Percentiles rank a stretch among this genome's conserved stretches.
phyloP scores from a whole-genome alignment of 495 filamentous ascomycete genomes.

The Cercophora scortea region DNA sequence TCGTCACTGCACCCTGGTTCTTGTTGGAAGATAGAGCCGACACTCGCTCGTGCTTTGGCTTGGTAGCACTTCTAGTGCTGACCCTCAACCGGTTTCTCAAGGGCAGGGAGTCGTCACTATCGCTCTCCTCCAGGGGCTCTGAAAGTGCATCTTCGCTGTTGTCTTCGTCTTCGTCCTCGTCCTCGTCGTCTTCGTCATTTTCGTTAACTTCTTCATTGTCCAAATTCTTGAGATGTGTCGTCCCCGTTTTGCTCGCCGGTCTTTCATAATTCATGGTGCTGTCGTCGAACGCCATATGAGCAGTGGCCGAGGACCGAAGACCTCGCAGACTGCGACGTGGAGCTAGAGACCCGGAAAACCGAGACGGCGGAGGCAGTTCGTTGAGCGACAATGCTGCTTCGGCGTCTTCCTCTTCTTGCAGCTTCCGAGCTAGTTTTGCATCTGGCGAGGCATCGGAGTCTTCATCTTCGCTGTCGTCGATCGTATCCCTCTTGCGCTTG shows the following conservation, averaged over 20 bases:
- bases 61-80: not conserved
- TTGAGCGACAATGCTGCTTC: not conserved
- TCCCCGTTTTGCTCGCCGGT: not conserved
- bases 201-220: no score
- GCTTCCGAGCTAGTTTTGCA: conserved; percentile 46
- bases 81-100: conserved; percentile 1
- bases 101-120: conserved; percentile 6
- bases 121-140: conserved; percentile 7
- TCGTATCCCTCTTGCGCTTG: conserved; percentile 21
- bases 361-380: not conserved
- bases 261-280: no score
- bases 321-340: conserved; percentile 6
- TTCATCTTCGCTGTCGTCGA: conserved; percentile 29
- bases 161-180: conserved; percentile 1
- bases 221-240: not conserved
- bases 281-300: no score
- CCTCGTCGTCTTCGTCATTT: conserved; percentile 1
- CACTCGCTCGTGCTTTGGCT: not conserved
- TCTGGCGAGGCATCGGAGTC: conserved; percentile 36
- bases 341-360: no score
- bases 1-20: not conserved
- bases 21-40: not conserved
- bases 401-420: conserved; percentile 58
- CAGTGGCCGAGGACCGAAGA: no score
- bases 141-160: not conserved